Base-by-base conservation (phyloP, 139 green algal species). In the Parachlorella kessleri region DNA sequence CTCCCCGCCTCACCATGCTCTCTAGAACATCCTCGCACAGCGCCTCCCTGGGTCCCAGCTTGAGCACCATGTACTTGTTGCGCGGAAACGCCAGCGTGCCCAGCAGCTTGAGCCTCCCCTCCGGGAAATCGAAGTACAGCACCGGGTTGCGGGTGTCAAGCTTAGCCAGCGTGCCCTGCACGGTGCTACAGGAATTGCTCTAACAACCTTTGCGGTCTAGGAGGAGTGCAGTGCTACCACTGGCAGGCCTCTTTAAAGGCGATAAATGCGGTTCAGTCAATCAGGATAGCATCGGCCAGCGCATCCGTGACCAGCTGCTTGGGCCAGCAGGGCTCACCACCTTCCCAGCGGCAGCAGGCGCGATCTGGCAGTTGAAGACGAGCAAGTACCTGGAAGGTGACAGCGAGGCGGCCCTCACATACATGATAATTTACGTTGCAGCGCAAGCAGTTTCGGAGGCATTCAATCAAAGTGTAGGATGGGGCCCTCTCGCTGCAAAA, bases 1-100 rank as follows among this genome's bases (percentile, higher is more conserved):
- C 23, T 41, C 10, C 66, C 32, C 6, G n/a, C 7, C 84, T 33
- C 66, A 96, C 89, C 91, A 97, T 84, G 81, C 74, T 93, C 24
- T 97, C 94, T 79, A 98, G 93, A 33, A 96, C 82, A 68, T 98
- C 94, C 72, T 98, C 94, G 55, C 89, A 94, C 72, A 94, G 65
- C 55, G 91, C 85, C 2, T 83, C 80, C 68, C 85, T 86, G 32
- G 73, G 37, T 14, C 73, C 84, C 67, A 95, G 70, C 35, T 83
- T 83, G 66, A 98, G 79, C 73, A 92, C 82, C 79, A 95, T 74
- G 87, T 96, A 98, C 26, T 84, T 87, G 77, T 70, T 77, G 21
- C 36, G 48, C 9, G 77, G 77, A 59, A 82, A 82, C 32, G 66
- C 41, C 30, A 82, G 70, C 9, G 77, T 82, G 69, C 77, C 94